Evolutionary conservation across 1,284 basidiomycete genomes (phyloP), one percentile per base, ranked within the genome.

Genomic region (Ceratobasidium sp.): DNA sequence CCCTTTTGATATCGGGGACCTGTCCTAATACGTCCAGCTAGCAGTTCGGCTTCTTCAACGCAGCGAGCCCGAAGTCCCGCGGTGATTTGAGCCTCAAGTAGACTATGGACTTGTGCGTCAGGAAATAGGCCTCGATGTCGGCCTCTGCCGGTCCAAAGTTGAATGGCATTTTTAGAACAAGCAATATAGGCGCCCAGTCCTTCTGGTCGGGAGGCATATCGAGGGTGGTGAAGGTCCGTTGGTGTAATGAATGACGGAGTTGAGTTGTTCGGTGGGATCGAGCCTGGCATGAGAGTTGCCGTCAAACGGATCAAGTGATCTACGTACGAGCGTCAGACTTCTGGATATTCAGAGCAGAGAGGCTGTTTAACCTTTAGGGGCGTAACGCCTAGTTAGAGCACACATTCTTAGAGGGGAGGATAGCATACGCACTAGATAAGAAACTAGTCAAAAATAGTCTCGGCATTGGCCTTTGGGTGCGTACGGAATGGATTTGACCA

Each of bases 221-320:
- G 67, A 50, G 67, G 19, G 31, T 72, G 67, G n/a, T 72, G 67
- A 33, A 72, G 56, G 33, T 72, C 22, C 27, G 67, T 59, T 4
- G 67, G 67, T 7, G 51, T 72, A n/a, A 72, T 50, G 33, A 60
- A 72, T 15, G 67, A 4, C 9, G 67, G 67, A 19, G 67, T 72
- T 36, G 67, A 72, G 14, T 27, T n/a, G 11, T 8, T 56, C 27
- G 54, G 45, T 8, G 47, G 22, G 36, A 5, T 41, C 11, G 36
- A 41, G 19, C 41, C 17, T 29, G 67, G 11, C 6, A 72, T 24
- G 9, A 72, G 29, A 15, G 67, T 72, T n/a, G 67, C 67, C 4
- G 67, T 72, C 19, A 72, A 15, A 15, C 67, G 67, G 36, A 72
- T 50, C 19, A 72, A 51, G 56, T 72, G 67, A 29, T 72, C 67